Percentiles rank a stretch among this genome's conserved stretches.
Evolutionary conservation across 148 eudicot species (phyloP).

Genomic region (Suaeda aralocaspica): DNA sequence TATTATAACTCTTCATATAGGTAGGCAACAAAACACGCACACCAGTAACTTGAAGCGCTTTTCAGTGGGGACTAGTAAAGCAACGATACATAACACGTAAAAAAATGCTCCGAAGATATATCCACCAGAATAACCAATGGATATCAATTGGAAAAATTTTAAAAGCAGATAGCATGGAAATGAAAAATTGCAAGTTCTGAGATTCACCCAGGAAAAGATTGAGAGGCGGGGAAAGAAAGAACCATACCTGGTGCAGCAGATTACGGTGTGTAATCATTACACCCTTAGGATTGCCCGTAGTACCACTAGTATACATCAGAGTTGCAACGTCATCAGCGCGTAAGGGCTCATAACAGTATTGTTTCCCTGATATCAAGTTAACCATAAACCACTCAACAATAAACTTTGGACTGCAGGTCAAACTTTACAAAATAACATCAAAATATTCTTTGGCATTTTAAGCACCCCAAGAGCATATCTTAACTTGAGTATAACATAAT

Average conservation of each 20-base stretch:
- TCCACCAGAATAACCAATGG: background rate
- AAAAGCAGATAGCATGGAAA: background rate
- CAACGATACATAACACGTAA: background rate
- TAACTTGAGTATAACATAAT: background rate
- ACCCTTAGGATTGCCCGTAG: constrained; percentile 93
- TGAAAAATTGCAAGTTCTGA: background rate
- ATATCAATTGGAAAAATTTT: background rate
- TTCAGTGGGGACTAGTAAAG: background rate
- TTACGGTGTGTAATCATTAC: constrained; percentile 91
- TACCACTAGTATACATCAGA: constrained; percentile 91
- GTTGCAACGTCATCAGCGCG: constrained; percentile 79
- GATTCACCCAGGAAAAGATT: background rate
- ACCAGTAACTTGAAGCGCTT: background rate
- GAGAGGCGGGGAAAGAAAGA: background rate
- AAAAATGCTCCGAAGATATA: background rate
- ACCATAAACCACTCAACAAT: background rate
- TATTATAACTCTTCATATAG: background rate
- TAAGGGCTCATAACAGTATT: constrained; percentile 63
- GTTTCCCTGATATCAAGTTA: constrained; percentile 47
- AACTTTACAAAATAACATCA: background rate
- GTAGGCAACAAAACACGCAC: background rate
- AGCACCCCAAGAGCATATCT: background rate
- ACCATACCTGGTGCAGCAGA: constrained; percentile 85
- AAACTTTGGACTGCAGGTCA: background rate
- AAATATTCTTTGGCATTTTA: background rate